A percentile compares a stretch with the other conserved stretches of the same genome.
phyloP scores from a whole-genome alignment of 768 basidiomycete species.

The Phaeolepiota aurea region DNA sequence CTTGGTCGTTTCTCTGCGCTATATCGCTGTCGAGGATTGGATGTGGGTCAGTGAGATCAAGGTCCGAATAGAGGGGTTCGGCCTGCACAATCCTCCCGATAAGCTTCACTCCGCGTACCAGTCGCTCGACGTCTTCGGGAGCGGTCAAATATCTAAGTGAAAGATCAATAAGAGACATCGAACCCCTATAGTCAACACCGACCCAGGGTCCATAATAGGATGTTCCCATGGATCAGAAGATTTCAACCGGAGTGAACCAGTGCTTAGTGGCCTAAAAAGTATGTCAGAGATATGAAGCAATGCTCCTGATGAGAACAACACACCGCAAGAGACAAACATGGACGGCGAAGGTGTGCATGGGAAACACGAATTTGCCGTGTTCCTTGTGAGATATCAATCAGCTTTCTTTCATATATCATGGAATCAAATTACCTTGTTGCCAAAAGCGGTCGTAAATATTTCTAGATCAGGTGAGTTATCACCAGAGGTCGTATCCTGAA shows the following conservation, averaged over 20 bases:
- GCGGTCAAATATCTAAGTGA: slow-evolving; percentile 25
- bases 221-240: slow-evolving; percentile 27
- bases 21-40: slow-evolving; percentile 26
- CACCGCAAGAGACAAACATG: slow-evolving; percentile 29
- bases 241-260: slow-evolving; percentile 25
- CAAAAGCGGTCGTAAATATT: slow-evolving; percentile 28
- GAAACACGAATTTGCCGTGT: slow-evolving; percentile 26
- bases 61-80: slow-evolving; percentile 21
- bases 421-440: slow-evolving; percentile 21
- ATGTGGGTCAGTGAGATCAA: slow-evolving; percentile 21
- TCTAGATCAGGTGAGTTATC: slow-evolving; percentile 34
- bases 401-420: too few relatives aligned
- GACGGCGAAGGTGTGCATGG: slow-evolving; percentile 27
- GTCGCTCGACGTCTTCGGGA: slow-evolving; percentile 26
- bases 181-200: slow-evolving; percentile 4
- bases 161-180: not conserved
- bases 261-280: slow-evolving; percentile 31
- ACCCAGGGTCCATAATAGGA: slow-evolving; percentile 31
- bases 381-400: slow-evolving; percentile 13
- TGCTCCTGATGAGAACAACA: too few relatives aligned
- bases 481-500: slow-evolving; percentile 31
- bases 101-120: slow-evolving; percentile 28
- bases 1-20: slow-evolving; percentile 25
- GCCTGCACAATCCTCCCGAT: slow-evolving; percentile 24
- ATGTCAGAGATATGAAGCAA: too few relatives aligned